Percentiles rank a stretch among this genome's conserved stretches.
phyloP scores from a whole-genome alignment of 2,329 filamentous ascomycete species.

The Cercospora sp. region DNA sequence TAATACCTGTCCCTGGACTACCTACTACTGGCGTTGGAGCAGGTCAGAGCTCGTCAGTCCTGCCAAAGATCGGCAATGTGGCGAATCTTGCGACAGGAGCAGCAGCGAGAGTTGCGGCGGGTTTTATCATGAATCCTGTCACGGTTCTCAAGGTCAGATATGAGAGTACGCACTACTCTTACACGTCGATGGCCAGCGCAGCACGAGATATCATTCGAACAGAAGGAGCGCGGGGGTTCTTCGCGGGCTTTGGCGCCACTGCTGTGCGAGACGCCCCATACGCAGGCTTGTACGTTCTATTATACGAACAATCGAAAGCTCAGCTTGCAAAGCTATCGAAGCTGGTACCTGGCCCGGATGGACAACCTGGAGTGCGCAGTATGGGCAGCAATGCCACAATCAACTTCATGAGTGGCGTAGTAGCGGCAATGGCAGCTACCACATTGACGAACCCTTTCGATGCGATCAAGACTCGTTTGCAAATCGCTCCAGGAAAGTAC shows the following conservation, averaged over 20 bases:
- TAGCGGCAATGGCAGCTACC: conserved; percentile 81
- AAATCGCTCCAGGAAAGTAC: conserved; percentile 82
- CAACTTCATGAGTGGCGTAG: conserved; percentile 80
- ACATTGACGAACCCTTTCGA: conserved; percentile 95
- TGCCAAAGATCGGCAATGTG: conserved; percentile 79
- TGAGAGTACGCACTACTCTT: conserved; percentile 83
- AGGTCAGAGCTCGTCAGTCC: conserved; percentile 60
- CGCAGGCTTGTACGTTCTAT: conserved; percentile 88
- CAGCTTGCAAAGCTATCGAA: conserved; percentile 49
- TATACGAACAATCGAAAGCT: conserved; percentile 84
- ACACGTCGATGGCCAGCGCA: conserved; percentile 73
- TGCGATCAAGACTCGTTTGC: conserved; percentile 90
- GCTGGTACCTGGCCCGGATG: conserved; percentile 16
- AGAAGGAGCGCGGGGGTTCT: conserved; percentile 81
- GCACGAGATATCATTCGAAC: conserved; percentile 70
- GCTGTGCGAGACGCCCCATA: conserved; percentile 94
- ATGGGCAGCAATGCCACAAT: conserved; percentile 61
- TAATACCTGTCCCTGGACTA: conserved; percentile 19
- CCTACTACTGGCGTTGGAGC: conserved; percentile 13
- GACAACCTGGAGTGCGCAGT: conserved; percentile 22
- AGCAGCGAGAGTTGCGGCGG: conserved; percentile 78
- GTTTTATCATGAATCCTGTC: conserved; percentile 90
- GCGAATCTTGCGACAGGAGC: conserved; percentile 86
- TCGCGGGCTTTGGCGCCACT: conserved; percentile 90
- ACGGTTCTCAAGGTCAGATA: conserved; percentile 97